Evolutionary conservation across 768 basidiomycete genomes (phyloP), one percentile per base, ranked within the genome.

Genomic region (Strobilomyces echinocephalus): DNA sequence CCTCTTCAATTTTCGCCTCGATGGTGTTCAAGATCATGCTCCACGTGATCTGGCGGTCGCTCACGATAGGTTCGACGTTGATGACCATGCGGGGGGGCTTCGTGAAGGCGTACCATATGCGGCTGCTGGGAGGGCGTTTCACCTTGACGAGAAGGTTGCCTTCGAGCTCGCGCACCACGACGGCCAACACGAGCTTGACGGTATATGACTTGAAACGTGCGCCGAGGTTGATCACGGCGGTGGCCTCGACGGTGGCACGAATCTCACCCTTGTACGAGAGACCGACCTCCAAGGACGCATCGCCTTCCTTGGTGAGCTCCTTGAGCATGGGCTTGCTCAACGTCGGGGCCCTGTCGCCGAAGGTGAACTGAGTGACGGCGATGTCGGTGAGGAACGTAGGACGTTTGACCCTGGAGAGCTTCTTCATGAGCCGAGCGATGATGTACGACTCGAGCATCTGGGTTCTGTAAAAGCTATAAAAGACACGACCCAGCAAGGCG

Each of bases 311-410:
- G 1, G 93, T 95, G 50, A 97, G 83, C 63, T 97, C 93, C 73
- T 98, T 98, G 51, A 99, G 77, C 95, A 98, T 97, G 4, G 97
- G 97, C 59, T 95, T 95, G 77, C 88, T 91, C 57, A 98, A 79
- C 58, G 88, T 88, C 3, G 95, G 92, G 0, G 90, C 79, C 49
- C 76, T 84, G 61, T 83, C 82, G 10, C 95, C 95, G 46, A 97
- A 86, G 38, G 88, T 87, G 46, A 95, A 94, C 57, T 95, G 90
- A 34, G 86, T 86, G 40, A 98, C 89, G 35, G 84, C 78, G 50
- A 98, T 78, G 56, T 95, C 90, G 4, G 85, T 80, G 38, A 98
- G 80, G 69, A 95, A 93, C 4, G 79, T 72, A 1, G 95, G 95
- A 5, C 86, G 85, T 65, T 95, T 94, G 65, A 97, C 87, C 69